These are phyloP conservation scores for Syzygium malaccense DNA, from an alignment of 441 rosid genomes.

Conservation along the genomic window DNA sequence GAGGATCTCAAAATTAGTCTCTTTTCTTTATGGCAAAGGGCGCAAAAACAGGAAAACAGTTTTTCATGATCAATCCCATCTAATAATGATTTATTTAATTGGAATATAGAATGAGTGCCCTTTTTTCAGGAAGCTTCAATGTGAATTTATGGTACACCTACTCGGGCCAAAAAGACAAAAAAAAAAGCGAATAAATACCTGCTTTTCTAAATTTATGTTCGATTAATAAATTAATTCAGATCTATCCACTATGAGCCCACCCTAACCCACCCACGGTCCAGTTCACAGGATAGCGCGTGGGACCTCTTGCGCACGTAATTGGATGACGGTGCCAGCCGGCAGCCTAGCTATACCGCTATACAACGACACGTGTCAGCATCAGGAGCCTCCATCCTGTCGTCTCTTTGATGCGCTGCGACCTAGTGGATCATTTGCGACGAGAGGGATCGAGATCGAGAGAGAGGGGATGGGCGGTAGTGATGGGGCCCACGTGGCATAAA, in stretches of 20 bases:
- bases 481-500: background rate
- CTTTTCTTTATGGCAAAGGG: no score
- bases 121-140: background rate
- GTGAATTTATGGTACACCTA: background rate
- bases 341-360: background rate
- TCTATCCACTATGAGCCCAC: background rate
- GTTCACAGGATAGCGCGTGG: background rate
- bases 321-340: background rate
- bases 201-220: background rate
- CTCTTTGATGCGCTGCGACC: background rate
- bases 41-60: no score
- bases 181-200: background rate
- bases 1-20: no score
- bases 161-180: background rate
- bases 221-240: no score
- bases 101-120: background rate
- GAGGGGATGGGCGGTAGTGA: background rate
- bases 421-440: background rate
- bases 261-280: background rate
- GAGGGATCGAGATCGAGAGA: background rate
- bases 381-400: background rate
- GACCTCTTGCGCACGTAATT: background rate
- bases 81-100: no score
- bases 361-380: background rate
- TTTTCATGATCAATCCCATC: no score